These are phyloP conservation scores for Elasticomyces elasticus DNA, from an alignment of 495 filamentous ascomycete species.

Conservation along the genomic window DNA sequence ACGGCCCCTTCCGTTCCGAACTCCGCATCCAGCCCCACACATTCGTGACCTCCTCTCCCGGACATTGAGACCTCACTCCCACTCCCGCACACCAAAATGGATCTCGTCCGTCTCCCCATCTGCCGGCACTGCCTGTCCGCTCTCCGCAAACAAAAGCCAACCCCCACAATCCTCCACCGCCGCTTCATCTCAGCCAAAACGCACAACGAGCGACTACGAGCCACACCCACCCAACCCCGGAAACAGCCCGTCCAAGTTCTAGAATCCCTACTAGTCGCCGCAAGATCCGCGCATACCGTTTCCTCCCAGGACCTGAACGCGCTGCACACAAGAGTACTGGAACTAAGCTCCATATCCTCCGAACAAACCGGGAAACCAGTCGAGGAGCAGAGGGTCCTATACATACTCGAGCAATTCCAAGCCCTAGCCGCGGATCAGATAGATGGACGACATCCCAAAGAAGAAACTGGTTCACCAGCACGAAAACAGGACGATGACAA, in stretches of 20 bases:
- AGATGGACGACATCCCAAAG: slow-evolving; percentile 1
- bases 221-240: background rate
- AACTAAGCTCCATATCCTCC: slow-evolving; percentile 9
- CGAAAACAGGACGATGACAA: background rate
- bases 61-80: background rate
- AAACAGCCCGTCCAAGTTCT: background rate
- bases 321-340: slow-evolving; percentile 13
- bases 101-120: background rate
- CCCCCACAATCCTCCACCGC: too few relatives aligned
- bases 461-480: background rate
- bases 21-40: background rate
- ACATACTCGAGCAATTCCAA: slow-evolving; percentile 16
- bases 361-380: slow-evolving; percentile 9
- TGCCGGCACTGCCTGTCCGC: slow-evolving; percentile 10
- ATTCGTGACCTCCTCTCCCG: background rate
- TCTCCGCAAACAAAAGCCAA: background rate
- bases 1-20: too few relatives aligned
- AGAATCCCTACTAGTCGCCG: slow-evolving; percentile 9
- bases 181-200: slow-evolving; percentile 4
- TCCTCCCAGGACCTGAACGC: slow-evolving; percentile 13
- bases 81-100: background rate
- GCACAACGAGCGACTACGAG: slow-evolving; percentile 7
- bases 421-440: slow-evolving; percentile 9
- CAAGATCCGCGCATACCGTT: slow-evolving; percentile 3
- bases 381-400: slow-evolving; percentile 14